A percentile compares a stretch with the other conserved stretches of the same genome.
phyloP scores from a whole-genome alignment of 192 early-diverging fungal species.

The Coemansia sp. region DNA sequence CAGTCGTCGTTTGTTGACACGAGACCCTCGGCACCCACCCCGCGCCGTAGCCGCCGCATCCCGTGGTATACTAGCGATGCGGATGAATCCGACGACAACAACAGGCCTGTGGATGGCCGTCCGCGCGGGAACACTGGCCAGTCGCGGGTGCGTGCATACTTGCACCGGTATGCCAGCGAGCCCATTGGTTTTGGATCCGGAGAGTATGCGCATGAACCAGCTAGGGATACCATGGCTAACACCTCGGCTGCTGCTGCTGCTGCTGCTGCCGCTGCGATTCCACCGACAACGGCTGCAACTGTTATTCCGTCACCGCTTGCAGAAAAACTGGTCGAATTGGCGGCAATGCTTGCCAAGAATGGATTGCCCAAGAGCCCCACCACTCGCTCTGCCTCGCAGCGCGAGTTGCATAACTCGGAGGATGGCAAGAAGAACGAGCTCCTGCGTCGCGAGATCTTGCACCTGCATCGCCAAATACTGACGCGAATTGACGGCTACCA shows the following conservation, averaged over 20 bases:
- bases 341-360: conserved; percentile 9
- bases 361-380: neutral
- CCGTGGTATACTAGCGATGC: neutral
- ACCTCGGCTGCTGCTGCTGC: neutral
- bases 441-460: conserved; percentile 20
- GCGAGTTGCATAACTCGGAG: neutral
- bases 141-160: conserved; percentile 17
- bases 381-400: neutral
- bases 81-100: neutral
- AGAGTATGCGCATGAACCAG: neutral
- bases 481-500: conserved; percentile 36
- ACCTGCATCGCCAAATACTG: conserved; percentile 32
- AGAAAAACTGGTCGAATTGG: conserved; percentile 38
- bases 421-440: neutral
- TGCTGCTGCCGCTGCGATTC: neutral
- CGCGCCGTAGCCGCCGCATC: conserved; percentile 26
- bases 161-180: conserved; percentile 25
- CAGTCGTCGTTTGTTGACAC: neutral
- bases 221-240: neutral
- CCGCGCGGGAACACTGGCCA: conserved; percentile 6
- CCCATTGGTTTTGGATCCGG: conserved; percentile 3
- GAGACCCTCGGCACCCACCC: conserved; percentile 42
- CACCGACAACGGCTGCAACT: neutral
- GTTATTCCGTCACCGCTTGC: conserved; percentile 25
- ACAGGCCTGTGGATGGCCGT: neutral